Percentiles rank a stretch among this genome's conserved stretches.
These are phyloP conservation scores for Atkinsonella texensis DNA, from an alignment of 2,329 filamentous ascomycete species.

Conservation along the genomic window DNA sequence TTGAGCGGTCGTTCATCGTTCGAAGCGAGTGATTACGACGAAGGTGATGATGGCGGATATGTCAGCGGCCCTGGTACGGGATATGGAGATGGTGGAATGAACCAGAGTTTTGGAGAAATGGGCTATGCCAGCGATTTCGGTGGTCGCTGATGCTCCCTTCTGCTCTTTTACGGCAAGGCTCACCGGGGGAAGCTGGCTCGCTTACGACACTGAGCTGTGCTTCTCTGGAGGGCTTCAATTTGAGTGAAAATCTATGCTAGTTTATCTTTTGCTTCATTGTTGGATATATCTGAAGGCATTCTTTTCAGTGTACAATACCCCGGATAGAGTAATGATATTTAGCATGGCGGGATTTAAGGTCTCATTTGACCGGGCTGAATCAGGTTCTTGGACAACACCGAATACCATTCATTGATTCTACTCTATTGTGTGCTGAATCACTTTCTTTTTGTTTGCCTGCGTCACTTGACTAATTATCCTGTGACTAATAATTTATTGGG, in stretches of 20 bases:
- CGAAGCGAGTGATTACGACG: conserved; percentile 68
- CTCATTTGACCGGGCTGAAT: neutral
- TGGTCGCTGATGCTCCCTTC: conserved; percentile 20
- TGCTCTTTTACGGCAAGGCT: neutral
- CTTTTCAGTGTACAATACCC: neutral
- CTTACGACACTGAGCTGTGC: no score
- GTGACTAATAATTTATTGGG: no score
- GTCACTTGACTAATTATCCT: no score
- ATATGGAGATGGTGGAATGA: conserved; percentile 44
- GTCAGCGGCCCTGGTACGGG: conserved; percentile 50
- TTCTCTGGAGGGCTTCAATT: neutral
- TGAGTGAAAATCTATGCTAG: neutral
- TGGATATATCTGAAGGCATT: neutral
- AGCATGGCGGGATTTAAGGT: neutral
- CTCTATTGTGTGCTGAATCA: neutral
- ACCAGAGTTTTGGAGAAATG: conserved; percentile 40
- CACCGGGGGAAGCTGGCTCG: neutral
- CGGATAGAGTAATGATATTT: neutral
- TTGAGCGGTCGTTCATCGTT: conserved; percentile 71
- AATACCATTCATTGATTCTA: neutral
- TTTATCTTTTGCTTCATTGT: neutral
- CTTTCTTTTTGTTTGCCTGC: no score
- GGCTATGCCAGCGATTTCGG: conserved; percentile 42
- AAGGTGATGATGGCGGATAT: conserved; percentile 59
- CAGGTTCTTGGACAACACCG: neutral